phyloP scores from a whole-genome alignment of 768 basidiomycete genomes.

The Suillus clintonianus region DNA sequence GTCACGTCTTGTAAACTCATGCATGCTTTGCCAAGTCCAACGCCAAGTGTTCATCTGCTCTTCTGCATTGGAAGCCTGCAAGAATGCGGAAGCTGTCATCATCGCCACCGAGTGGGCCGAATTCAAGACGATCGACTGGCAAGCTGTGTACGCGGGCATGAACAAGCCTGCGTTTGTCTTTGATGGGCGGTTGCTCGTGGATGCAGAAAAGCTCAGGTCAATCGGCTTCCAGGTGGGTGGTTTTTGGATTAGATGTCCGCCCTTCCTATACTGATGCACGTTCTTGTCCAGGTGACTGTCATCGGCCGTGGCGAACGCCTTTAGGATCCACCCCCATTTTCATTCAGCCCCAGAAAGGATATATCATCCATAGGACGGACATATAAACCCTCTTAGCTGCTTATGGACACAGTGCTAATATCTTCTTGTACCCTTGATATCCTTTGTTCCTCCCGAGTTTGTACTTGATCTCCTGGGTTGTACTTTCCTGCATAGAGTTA shows the following conservation, averaged over 20 bases:
- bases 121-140: slow-evolving; percentile 92
- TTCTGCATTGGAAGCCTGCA: slow-evolving; percentile 86
- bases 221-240: slow-evolving; percentile 85
- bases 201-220: slow-evolving; percentile 71
- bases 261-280: slow-evolving; percentile 7
- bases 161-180: slow-evolving; percentile 99
- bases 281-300: slow-evolving; percentile 47
- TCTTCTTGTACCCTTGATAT: not conserved
- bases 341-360: slow-evolving; percentile 5
- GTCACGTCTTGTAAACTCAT: too few relatives aligned
- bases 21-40: slow-evolving; percentile 79
- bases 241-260: not conserved
- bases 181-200: slow-evolving; percentile 87
- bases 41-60: slow-evolving; percentile 80
- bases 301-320: slow-evolving; percentile 57
- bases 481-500: not conserved
- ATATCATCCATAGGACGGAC: slow-evolving; percentile 8
- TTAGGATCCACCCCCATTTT: slow-evolving; percentile 20
- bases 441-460: not conserved
- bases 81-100: slow-evolving; percentile 87
- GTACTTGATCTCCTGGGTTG: not conserved
- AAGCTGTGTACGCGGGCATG: slow-evolving; percentile 81
- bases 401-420: not conserved
- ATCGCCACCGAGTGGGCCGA: slow-evolving; percentile 98
- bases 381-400: not conserved